Base-by-base conservation (phyloP, 768 basidiomycete genomes). In the Termitomyces eurrhizus region DNA sequence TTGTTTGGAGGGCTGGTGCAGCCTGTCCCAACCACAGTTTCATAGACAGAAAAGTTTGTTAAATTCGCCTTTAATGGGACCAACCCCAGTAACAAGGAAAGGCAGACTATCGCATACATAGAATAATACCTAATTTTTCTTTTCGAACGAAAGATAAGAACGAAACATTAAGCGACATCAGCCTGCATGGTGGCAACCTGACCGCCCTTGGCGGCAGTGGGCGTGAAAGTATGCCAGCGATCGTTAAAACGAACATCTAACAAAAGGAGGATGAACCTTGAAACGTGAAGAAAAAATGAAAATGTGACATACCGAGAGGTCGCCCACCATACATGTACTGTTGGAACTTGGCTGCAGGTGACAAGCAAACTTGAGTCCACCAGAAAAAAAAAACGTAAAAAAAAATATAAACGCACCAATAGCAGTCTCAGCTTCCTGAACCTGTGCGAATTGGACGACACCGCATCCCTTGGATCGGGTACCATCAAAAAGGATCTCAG, bases 311-410 rank as follows among this genome's bases (percentile, higher is more conserved):
- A 90, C 89, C 90, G 29, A 94, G 74, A 39, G 94, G 94, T 49
- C 94, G 78, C 16, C 95, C 94, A 64, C 94, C 94, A 66, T 97
- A 97, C 86, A 95, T 88, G 68, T 98, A 98, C 33, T 89, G 86
- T 70, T 92, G 92, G 82, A 98, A 98, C 75, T 97, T 98, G 57
- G 93, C 92, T 85, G 61, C 26, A 45, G 58, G 33, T 46, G 62
- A 53, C n/a, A 64, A 48, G 33, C 35, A 58, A 6, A 39, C 44
- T 52, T 48, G 46, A 29, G 32, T 48, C 6, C 21, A 57, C 44
- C 24, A 4, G 18, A 52, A 16, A 2, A 37, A 29, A 41, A 21
- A 52, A 13, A 2, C 33, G n/a, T n/a, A 24, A 44, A 52, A 18
- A 37, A 64, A 21, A 29, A 9, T 29, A 8, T 18, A 3, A 29